Evolutionary conservation across 1,284 basidiomycete genomes (phyloP).

Genomic region (Sanguinoderma infundibulare): DNA sequence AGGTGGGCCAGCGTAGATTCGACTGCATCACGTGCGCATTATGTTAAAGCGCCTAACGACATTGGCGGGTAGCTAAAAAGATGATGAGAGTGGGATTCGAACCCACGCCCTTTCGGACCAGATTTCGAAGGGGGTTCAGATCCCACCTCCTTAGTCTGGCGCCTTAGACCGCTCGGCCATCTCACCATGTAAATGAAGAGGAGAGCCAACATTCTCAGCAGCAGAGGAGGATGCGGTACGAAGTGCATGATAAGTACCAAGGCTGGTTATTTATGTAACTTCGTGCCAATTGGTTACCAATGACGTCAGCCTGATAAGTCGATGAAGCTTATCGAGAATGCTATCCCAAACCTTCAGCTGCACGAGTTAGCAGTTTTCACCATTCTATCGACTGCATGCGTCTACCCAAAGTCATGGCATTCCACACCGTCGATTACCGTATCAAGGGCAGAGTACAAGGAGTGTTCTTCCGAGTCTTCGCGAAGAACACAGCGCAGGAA

Average conservation of each 20-base stretch:
- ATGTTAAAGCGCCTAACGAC: too few species aligned
- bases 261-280: background rate
- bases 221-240: too few species aligned
- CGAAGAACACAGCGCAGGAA: slow-evolving; percentile 28
- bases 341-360: background rate
- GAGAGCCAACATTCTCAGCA: too few species aligned
- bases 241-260: too few species aligned
- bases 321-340: background rate
- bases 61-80: too few species aligned
- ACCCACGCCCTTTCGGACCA: slow-evolving; percentile 47
- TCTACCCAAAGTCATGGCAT: slow-evolving; percentile 23
- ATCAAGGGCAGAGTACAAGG: slow-evolving; percentile 36
- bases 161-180: slow-evolving; percentile 88
- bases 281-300: background rate
- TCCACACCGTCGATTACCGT: slow-evolving; percentile 30
- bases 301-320: too few species aligned
- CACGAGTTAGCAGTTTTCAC: too few species aligned
- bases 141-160: slow-evolving; percentile 85
- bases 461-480: slow-evolving; percentile 34
- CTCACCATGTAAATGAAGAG: slow-evolving; percentile 51
- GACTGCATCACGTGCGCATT: too few species aligned
- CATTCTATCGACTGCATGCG: background rate
- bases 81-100: slow-evolving; percentile 47
- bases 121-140: too few species aligned
- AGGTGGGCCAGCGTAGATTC: too few species aligned